Evolutionary conservation across 2,329 filamentous ascomycete species (phyloP).

Genomic region (Diaporthe citrichinensis): DNA sequence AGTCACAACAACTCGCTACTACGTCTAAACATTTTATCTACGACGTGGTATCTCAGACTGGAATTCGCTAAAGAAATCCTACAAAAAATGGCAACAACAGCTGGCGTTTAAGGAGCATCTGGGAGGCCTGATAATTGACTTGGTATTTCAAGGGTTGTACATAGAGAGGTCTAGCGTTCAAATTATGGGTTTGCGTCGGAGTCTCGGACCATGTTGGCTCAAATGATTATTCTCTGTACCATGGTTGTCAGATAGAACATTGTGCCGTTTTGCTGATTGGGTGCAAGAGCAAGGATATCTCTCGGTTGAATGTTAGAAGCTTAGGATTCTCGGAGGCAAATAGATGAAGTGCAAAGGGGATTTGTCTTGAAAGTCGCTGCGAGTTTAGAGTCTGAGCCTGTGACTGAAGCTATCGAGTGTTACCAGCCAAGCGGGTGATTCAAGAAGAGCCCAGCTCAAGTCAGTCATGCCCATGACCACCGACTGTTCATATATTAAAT

Average conservation of each 20-base stretch:
- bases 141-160: too few relatives aligned
- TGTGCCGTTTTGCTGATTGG: background rate
- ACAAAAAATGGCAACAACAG: background rate
- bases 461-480: background rate
- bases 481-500: background rate
- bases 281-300: too few relatives aligned
- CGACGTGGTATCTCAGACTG: background rate
- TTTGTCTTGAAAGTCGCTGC: too few relatives aligned
- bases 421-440: background rate
- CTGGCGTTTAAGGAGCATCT: background rate
- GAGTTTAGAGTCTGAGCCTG: background rate
- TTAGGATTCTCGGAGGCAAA: background rate
- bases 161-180: background rate
- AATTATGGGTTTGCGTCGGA: background rate
- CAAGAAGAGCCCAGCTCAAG: background rate
- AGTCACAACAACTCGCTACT: constrained; percentile 15
- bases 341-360: too few relatives aligned
- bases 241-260: background rate
- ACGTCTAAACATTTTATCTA: background rate
- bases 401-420: background rate
- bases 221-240: background rate
- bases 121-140: background rate
- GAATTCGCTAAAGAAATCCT: background rate
- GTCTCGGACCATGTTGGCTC: background rate
- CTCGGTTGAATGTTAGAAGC: too few relatives aligned